Base-by-base conservation (phyloP, 2,329 filamentous ascomycete species). In the Fusarium keratoplasticum region DNA sequence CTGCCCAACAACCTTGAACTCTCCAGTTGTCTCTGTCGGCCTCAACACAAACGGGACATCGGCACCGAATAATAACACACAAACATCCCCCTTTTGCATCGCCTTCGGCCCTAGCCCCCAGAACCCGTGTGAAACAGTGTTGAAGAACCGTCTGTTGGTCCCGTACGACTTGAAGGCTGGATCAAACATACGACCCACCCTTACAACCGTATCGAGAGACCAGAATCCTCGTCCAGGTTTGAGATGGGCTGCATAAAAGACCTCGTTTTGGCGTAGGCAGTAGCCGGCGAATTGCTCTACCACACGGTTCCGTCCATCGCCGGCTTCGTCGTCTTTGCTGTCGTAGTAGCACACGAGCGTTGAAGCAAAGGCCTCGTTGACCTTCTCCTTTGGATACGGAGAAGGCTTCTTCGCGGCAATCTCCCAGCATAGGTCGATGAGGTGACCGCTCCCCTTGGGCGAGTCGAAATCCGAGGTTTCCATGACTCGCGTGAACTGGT, bases 41-140 rank as follows among this genome's bases (percentile, higher is more conserved):
- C 63, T 69, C 14, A 69, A 13, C 1, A 69, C 57, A 20, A 69
- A 67, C 3, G 63, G 66, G 1, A 69, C 63, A 40, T 69, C 66
- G 1, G 47, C 63, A 4, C 66, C 66, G 9, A 69, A 22, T 9
- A 67, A 18, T 0, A 69, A 50, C 4, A 40, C 63, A 35, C 66
- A 69, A 0, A 69, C 18, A 36, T 69, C 66, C 0, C 66, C 66
- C 0, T 13, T 5, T 13, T 57, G 55, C 38, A 69, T 67, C 6
- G 47, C 63, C 2, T 50, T 44, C 4, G 66, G 63, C 0, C 63
- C 66, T 27, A 69, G 31, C 1, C 66, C 66, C 66, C 66, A 69
- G 11, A 14, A 47, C 1, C 63, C 66, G 8, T 33, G 14, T 8
- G 8, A 13, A 9, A 6, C 4, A 0, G 66, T 69, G 6, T 61